These are phyloP conservation scores for Penicillium sp. DNA, from an alignment of 2,329 filamentous ascomycete species.

Conservation along the genomic window DNA sequence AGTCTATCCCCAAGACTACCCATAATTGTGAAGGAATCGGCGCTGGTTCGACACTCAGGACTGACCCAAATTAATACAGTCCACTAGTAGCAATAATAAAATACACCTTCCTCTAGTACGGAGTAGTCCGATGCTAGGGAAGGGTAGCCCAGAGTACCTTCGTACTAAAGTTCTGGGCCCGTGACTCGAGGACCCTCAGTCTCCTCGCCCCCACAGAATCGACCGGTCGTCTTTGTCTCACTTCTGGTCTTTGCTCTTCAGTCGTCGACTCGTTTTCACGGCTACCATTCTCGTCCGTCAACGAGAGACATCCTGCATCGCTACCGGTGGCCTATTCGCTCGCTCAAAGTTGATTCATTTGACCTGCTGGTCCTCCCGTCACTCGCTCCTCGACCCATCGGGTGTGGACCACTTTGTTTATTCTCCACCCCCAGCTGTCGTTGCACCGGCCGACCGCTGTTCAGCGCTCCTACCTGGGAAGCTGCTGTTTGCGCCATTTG, in stretches of 20 bases:
- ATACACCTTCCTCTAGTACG: background rate
- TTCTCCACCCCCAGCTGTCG: slow-evolving; percentile 28
- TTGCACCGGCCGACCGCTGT: slow-evolving; percentile 29
- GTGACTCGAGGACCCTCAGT: slow-evolving; percentile 9
- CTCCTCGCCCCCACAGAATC: slow-evolving; percentile 4
- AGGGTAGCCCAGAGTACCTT: background rate
- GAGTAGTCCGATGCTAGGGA: background rate
- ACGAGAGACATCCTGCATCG: background rate
- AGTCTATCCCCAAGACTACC: background rate
- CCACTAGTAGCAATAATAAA: background rate
- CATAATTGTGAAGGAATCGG: background rate
- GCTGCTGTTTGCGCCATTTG: slow-evolving; percentile 7
- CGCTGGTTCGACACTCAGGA: background rate
- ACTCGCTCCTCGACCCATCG: slow-evolving; percentile 6
- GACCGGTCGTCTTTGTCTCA: slow-evolving; percentile 10
- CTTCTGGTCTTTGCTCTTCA: background rate
- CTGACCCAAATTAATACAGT: background rate
- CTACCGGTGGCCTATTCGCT: slow-evolving; percentile 1
- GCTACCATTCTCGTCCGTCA: background rate
- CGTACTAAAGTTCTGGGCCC: slow-evolving; percentile 5
- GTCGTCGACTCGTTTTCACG: slow-evolving; percentile 1
- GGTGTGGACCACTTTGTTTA: slow-evolving; percentile 28
- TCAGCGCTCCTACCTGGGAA: slow-evolving; percentile 9
- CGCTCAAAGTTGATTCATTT: background rate
- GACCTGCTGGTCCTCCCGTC: slow-evolving; percentile 2